Evolutionary conservation across 208 protist genomes (phyloP), one percentile per base, ranked within the genome.

Genomic region (Wallacemonas sp.): DNA sequence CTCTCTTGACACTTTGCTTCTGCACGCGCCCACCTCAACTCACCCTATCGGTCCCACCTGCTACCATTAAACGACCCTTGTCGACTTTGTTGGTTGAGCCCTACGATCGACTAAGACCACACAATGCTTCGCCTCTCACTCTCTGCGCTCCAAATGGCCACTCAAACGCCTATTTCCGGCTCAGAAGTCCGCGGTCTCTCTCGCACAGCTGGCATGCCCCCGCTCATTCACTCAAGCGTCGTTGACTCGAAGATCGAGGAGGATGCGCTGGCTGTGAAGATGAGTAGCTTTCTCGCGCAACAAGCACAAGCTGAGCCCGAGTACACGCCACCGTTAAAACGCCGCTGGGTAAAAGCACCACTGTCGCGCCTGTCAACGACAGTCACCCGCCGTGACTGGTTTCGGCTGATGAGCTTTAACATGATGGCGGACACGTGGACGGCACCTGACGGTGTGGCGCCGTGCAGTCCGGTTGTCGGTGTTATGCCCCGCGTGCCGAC

Each of bases 331-430:
- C 65, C 79, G 3, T 63, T 92, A 52, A 69, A 73, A 58, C 77
- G 89, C 19, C 24, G 36, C 32, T 94, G 89, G 85, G 80, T 89
- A 27, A 63, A 71, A 45, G 85, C 85, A 17, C 85, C 85, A 2
- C 21, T 80, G 1, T 92, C 83, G 22, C 63, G 73, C 22, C 71
- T 94, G 2, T 92, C 88, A 6, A 94, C 85, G 3, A 60, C 76
- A 9, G 33, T 67, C 9, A 81, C 85, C 12, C 71, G 81, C 3
- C 69, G 83, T 4, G 81, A 92, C 63, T 94, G 89, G 85, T 94
- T 94, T 62, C 85, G 89, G 6, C n/a, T 94, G 19, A 89, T 94
- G 89, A 78, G 76, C 46, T 94, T 92, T 44, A 94, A 94, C 70
- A 76, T 83, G 38, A 92, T 92, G 85, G 71, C 72, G 4, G 85